Evolutionary conservation across 768 basidiomycete genomes (phyloP), one percentile per base, ranked within the genome.

Genomic region (Steccherinum ochraceum): DNA sequence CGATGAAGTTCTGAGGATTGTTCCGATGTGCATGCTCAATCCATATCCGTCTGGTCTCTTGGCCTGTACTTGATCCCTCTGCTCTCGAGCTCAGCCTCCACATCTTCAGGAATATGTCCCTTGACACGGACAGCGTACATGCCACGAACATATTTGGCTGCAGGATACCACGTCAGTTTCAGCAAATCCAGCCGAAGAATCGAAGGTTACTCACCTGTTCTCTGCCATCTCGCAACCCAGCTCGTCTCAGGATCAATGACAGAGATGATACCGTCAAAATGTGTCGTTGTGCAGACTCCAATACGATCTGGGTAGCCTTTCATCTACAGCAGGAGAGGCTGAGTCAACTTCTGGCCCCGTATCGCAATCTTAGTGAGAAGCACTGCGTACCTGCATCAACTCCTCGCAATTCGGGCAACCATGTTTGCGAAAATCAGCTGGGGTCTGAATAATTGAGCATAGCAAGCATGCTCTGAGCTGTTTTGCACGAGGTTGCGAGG

Each of bases 321-420:
- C 83, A 97, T 85, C 94, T 98, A 57, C 19, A 26, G 20, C 46
- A 2, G 35, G 35, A 11, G 35, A 55, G 5, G 23, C n/a, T n/a
- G n/a, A 48, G 7, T 25, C 27, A 18, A 20, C 41, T n/a, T n/a
- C n/a, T n/a, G n/a, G 35, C 49, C 20, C 20, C 3, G 26, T 12
- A 26, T 54, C 24, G 21, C 4, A 5, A n/a, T 24, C n/a, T n/a
- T n/a, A n/a, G n/a, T n/a, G 43, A n/a, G 7, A 25, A 23, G 24
- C 5, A 30, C 30, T 5, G 65, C 79, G 50, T 53, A 94, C 95
- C 76, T 93, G 87, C 66, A 98, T 79, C 57, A 94, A 76, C 64
- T 95, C 91, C 59, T 98, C 95, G 63, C 96, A 99, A 66, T 99
- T 99, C 41, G 95, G 95, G 65, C 96, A 99, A 4, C 96, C 96